phyloP scores from a whole-genome alignment of 805 yeast genomes.

The Cyberlindnera lachancei region DNA sequence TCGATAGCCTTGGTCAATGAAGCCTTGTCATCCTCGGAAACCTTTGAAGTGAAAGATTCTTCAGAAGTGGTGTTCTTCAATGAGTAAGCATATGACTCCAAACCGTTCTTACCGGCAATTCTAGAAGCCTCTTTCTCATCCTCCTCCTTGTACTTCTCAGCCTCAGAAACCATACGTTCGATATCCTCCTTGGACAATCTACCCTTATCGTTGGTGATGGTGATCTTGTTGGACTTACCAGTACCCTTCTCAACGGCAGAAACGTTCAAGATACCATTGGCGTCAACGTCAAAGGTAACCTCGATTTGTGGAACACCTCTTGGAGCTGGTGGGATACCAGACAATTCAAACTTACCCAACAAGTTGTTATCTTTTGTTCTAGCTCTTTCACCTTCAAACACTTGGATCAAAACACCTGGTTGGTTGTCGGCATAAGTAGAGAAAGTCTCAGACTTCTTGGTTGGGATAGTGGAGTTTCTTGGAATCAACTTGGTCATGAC shows the following conservation, averaged over 20 bases:
- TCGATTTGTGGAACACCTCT: conserved; percentile 98
- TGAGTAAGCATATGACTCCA: conserved; percentile 92
- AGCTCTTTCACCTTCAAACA: conserved; percentile 97
- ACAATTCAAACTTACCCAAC: conserved; percentile 92
- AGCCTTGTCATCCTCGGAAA: conserved; percentile 60
- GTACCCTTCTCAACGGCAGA: conserved; percentile 98
- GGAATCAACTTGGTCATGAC: conserved; percentile 97
- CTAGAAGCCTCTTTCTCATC: conserved; percentile 93
- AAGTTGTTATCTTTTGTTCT: conserved; percentile 93
- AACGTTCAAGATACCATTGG: conserved; percentile 95
- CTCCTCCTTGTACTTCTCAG: conserved; percentile 95
- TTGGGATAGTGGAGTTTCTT: conserved; percentile 95
- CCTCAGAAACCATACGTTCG: conserved; percentile 96
- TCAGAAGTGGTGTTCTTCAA: conserved; percentile 77
- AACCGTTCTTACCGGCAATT: conserved; percentile 88
- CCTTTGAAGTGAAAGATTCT: conserved; percentile 73
- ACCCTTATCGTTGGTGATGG: conserved; percentile 98
- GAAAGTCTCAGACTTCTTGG: conserved; percentile 95
- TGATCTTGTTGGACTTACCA: conserved; percentile 94
- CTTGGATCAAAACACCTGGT: conserved; percentile 97
- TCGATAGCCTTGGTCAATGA: conserved; percentile 72
- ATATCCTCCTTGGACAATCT: conserved; percentile 96
- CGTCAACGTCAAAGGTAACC: conserved; percentile 95
- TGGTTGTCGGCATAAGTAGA: conserved; percentile 97
- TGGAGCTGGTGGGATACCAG: conserved; percentile 98